phyloP scores from a whole-genome alignment of 257 asterid genomes.

The Gentiana dahurica region DNA sequence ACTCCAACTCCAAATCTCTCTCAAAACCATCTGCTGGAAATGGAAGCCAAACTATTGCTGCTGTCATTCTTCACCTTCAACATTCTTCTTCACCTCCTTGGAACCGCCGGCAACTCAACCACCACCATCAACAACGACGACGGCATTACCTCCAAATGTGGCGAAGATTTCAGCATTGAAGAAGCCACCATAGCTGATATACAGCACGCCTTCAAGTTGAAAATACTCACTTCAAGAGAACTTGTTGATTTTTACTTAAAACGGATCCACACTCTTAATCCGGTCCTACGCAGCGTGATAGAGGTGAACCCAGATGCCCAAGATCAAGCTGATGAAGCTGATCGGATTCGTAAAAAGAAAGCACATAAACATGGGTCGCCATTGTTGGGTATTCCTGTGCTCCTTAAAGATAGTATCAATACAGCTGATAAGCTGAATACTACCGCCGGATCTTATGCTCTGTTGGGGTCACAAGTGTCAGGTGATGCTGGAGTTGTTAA shows the following conservation, averaged over 20 bases:
- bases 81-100: background rate
- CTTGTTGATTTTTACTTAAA: slow-evolving; percentile 35
- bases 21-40: background rate
- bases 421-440: slow-evolving; percentile 57
- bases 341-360: slow-evolving; percentile 15
- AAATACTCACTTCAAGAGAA: slow-evolving; percentile 25
- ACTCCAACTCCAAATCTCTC: background rate
- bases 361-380: background rate
- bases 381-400: slow-evolving; percentile 52
- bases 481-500: slow-evolving; percentile 65
- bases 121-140: no score
- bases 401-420: slow-evolving; percentile 58
- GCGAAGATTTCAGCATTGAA: slow-evolving; percentile 30
- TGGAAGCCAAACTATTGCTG: background rate
- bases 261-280: slow-evolving; percentile 46
- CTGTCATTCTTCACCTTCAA: background rate
- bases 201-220: slow-evolving; percentile 24
- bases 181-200: slow-evolving; percentile 46
- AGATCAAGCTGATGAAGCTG: slow-evolving; percentile 43
- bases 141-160: background rate
- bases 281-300: slow-evolving; percentile 43
- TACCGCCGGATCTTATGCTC: slow-evolving; percentile 57
- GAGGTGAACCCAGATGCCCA: slow-evolving; percentile 61
- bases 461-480: slow-evolving; percentile 38
- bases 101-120: no score